Conservation (phyloP, 441 rosid species). For the Gossypium davidsonii region DNA sequence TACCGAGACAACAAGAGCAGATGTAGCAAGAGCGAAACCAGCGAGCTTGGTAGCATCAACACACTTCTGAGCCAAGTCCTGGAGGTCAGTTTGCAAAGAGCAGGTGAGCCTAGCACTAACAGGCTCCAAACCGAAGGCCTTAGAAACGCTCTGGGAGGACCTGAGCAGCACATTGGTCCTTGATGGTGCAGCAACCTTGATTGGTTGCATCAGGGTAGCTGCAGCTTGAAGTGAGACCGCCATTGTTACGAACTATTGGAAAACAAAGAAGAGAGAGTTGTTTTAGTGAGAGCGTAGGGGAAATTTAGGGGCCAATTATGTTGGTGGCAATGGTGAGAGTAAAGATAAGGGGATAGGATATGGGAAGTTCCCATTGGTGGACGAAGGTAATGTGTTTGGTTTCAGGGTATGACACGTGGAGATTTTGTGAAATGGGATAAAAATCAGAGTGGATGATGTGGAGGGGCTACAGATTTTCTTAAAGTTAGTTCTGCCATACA, state of each 20-base stretch:
- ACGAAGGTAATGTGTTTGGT: constrained; percentile 17
- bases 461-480: no score
- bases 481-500: no score
- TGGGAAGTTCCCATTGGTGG: constrained; percentile 45
- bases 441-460: constrained; percentile 19
- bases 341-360: constrained; percentile 51
- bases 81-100: constrained; percentile 58
- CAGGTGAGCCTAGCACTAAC: constrained; percentile 47
- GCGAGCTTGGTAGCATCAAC: constrained; percentile 64
- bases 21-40: constrained; percentile 81
- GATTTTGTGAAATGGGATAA: constrained; percentile 16
- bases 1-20: constrained; percentile 88
- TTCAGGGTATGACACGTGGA: constrained; percentile 34
- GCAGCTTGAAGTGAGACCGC: constrained; percentile 82
- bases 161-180: constrained; percentile 37
- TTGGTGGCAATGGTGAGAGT: constrained; percentile 30
- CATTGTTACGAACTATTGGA: constrained; percentile 25
- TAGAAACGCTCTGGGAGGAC: constrained; percentile 39
- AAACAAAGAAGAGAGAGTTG: neutral
- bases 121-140: constrained; percentile 56
- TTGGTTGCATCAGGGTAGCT: constrained; percentile 68
- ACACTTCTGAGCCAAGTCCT: constrained; percentile 60
- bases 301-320: neutral
- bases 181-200: constrained; percentile 43
- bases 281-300: constrained; percentile 7